A percentile compares a stretch with the other conserved stretches of the same genome.
Evolutionary conservation across 129 eudicot species (phyloP).

Genomic region (Saposhnikovia divaricata): DNA sequence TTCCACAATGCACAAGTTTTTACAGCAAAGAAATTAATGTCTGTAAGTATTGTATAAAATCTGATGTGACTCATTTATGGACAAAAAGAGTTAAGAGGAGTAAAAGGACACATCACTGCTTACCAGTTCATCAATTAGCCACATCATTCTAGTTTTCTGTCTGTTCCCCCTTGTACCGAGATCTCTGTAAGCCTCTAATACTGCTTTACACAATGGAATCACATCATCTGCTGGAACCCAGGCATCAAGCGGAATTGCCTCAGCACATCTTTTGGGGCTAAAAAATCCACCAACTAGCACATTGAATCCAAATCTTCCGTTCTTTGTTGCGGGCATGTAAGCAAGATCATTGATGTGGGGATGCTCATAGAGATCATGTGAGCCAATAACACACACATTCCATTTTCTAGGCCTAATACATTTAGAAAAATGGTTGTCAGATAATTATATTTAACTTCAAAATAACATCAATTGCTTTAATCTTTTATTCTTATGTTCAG

Average conservation of each 20-base stretch:
- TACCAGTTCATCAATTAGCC: slow-evolving; percentile 94
- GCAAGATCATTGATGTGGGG: slow-evolving; percentile 96
- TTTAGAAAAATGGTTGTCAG: neutral
- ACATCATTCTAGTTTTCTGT: slow-evolving; percentile 97
- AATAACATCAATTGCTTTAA: neutral
- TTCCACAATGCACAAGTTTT: neutral
- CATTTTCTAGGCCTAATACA: slow-evolving; percentile 88
- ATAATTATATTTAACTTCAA: neutral
- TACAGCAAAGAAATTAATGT: neutral
- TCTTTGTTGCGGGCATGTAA: slow-evolving; percentile 88
- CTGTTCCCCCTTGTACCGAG: slow-evolving; percentile 88
- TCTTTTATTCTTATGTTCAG: neutral
- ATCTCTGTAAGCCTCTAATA: slow-evolving; percentile 86
- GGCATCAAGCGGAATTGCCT: slow-evolving; percentile 93
- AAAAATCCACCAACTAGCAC: slow-evolving; percentile 93
- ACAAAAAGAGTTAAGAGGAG: neutral
- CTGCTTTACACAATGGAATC: slow-evolving; percentile 55
- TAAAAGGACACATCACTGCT: slow-evolving; percentile 6
- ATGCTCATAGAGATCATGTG: slow-evolving; percentile 95
- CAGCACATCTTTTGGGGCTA: slow-evolving; percentile 85
- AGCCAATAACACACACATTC: slow-evolving; percentile 95
- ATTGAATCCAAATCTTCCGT: slow-evolving; percentile 83
- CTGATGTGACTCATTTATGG: neutral
- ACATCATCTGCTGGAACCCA: slow-evolving; percentile 94
- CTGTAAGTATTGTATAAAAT: neutral